phyloP scores from a whole-genome alignment of 1,284 basidiomycete species.

The Puccinia coronata region DNA sequence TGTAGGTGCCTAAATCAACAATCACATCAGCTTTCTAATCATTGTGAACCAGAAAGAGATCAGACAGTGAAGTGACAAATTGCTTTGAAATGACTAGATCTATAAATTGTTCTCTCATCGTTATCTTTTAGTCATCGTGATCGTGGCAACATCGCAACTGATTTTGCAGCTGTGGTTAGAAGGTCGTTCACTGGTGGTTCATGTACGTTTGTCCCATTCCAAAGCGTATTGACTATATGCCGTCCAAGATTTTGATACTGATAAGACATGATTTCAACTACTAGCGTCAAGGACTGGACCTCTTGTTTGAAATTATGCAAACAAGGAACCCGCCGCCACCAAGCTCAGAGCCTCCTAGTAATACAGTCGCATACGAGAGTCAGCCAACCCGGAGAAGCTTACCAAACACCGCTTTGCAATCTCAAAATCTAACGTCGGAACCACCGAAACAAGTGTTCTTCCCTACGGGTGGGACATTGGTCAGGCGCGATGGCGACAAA shows the following conservation, averaged over 20 bases:
- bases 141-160: constrained; percentile 30
- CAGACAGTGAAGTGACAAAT: neutral
- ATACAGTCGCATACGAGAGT: neutral
- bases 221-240: neutral
- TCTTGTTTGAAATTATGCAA: constrained; percentile 9
- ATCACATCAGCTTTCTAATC: neutral
- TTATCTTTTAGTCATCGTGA: constrained; percentile 14
- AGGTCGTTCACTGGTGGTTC: constrained; percentile 18
- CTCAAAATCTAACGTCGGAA: neutral
- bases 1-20: neutral
- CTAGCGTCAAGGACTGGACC: constrained; percentile 20
- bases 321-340: neutral
- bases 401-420: neutral
- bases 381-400: constrained; percentile 10
- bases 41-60: neutral
- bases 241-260: neutral
- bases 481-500: neutral
- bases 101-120: constrained; percentile 34
- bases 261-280: neutral
- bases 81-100: constrained; percentile 9
- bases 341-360: neutral
- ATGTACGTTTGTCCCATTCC: neutral
- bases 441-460: neutral
- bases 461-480: neutral
- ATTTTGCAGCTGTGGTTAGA: constrained; percentile 40